Evolutionary conservation across 208 protist genomes (phyloP), one percentile per base, ranked within the genome.

Genomic region (Naegleria fowleri): DNA sequence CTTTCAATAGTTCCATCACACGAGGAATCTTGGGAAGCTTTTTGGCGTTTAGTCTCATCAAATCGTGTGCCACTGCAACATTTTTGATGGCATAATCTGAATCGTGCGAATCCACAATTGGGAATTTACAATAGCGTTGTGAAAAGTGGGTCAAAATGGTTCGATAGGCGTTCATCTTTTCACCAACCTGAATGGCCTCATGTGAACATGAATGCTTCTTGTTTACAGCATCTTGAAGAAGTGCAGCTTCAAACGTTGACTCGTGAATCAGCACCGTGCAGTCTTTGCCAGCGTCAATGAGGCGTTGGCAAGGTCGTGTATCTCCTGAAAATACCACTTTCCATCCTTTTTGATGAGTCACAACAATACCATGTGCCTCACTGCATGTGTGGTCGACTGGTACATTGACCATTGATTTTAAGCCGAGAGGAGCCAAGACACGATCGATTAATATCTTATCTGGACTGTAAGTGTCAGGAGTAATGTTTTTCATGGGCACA

Each of bases 121-220:
- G 92, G 22, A 93, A 25, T 58, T 93, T 93, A 29, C 85, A 67
- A 41, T 93, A 94, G 2, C 93, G 87, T 67, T 92, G 90, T 59
- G 55, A 90, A 83, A 94, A 94, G 51, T 94, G 93, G 5, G 90
- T 93, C 25, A 94, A 85, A 33, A 93, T 41, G 9, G 58, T 59
- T 40, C 90, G 40, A 6, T 33, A 40, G 9, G 90, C 79, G 55
- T 92, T 83, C 59, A 90, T 91, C 5, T 93, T 0, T 7, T 52
- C 38, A 29, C 79, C 93, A 58, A 55, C 86, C 3, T 83, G 19
- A 11, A 95, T 55, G 5, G 94, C 94, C 43, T 95, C 93, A 5
- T 9, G 48, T 9, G 91, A 88, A 3, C 94, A 95, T 11, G 22
- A 90, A 52, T 95, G 94, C n/a, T 86, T 93, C 92, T 95, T 96